Percentiles rank a stretch among this genome's conserved stretches.
Evolutionary conservation across 495 filamentous ascomycete species (phyloP).

Genomic region (Aspergillus steynii): DNA sequence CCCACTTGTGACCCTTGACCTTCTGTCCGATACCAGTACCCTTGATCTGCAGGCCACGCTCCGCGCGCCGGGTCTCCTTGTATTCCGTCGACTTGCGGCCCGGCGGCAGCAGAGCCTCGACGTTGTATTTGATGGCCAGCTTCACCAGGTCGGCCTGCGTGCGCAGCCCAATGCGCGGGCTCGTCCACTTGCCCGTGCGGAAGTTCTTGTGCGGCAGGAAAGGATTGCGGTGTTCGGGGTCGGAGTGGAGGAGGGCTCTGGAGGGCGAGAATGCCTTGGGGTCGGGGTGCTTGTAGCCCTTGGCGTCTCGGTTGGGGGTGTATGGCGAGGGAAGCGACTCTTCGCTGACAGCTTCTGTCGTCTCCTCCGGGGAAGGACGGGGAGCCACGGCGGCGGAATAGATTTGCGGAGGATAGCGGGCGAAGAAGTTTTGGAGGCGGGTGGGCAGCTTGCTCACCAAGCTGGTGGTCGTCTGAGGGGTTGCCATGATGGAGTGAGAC

Average conservation of each 20-base stretch:
- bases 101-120: conserved; percentile 80
- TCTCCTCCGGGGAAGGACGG: conserved; percentile 36
- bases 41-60: conserved; percentile 77
- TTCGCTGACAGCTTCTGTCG: conserved; percentile 23
- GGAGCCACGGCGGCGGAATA: conserved; percentile 43
- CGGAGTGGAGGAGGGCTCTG: conserved; percentile 36
- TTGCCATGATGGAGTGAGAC: conserved; percentile 30
- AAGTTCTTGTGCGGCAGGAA: conserved; percentile 73
- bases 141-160: conserved; percentile 92
- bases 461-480: conserved; percentile 11
- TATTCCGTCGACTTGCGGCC: conserved; percentile 73
- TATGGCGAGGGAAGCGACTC: conserved; percentile 43
- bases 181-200: conserved; percentile 72
- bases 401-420: conserved; percentile 73
- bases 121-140: conserved; percentile 73
- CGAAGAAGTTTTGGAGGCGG: conserved; percentile 83
- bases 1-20: conserved; percentile 93
- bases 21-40: conserved; percentile 89
- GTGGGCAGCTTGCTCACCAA: conserved; percentile 49
- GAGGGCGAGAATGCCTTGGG: conserved; percentile 34
- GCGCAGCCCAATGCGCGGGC: conserved; percentile 77
- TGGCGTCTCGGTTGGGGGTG: conserved; percentile 48
- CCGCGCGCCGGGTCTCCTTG: conserved; percentile 62
- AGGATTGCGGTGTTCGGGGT: conserved; percentile 59
- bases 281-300: conserved; percentile 40